phyloP scores from a whole-genome alignment of 106 monocot genomes.

The Dactylorhiza incarnata region DNA sequence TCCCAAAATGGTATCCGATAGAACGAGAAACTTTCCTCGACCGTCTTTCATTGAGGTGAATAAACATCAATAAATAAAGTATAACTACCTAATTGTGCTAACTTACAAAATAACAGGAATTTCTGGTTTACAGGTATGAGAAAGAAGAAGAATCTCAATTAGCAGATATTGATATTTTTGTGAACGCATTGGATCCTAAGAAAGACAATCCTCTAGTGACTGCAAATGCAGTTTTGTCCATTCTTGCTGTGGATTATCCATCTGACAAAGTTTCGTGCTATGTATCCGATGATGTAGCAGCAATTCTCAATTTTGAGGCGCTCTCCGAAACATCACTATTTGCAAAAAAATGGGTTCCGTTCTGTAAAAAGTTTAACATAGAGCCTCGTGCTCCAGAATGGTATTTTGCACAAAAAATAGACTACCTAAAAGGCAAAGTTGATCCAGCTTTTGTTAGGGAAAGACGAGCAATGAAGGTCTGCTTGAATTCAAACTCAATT shows the following conservation, averaged over 20 bases:
- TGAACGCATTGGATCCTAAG: constrained; percentile 19
- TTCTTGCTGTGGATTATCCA: constrained; percentile 25
- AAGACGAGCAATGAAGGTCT: constrained; percentile 27
- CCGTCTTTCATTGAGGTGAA: constrained; percentile 56
- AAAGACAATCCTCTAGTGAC: constrained; percentile 23
- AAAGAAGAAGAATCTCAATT: constrained; percentile 20
- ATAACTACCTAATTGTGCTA: neutral
- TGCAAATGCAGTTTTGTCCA: constrained; percentile 21
- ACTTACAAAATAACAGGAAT: neutral
- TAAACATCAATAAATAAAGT: neutral
- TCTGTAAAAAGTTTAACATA: constrained; percentile 23
- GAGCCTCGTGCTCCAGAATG: constrained; percentile 29
- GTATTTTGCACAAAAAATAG: constrained; percentile 22
- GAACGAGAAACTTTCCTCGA: constrained; percentile 66
- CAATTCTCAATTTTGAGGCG: constrained; percentile 25
- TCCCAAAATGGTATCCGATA: constrained; percentile 73
- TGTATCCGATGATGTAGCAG: constrained; percentile 31
- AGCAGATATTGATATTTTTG: constrained; percentile 18
- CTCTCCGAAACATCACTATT: constrained; percentile 28
- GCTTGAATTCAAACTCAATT: neutral
- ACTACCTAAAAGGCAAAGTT: constrained; percentile 25
- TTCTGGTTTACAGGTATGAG: constrained; percentile 11
- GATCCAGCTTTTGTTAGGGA: constrained; percentile 24
- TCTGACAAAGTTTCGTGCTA: constrained; percentile 22
- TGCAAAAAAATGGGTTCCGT: constrained; percentile 29